Evolutionary conservation across 768 basidiomycete species (phyloP), one percentile per base, ranked within the genome.

Genomic region (Pulveroboletus sp.): DNA sequence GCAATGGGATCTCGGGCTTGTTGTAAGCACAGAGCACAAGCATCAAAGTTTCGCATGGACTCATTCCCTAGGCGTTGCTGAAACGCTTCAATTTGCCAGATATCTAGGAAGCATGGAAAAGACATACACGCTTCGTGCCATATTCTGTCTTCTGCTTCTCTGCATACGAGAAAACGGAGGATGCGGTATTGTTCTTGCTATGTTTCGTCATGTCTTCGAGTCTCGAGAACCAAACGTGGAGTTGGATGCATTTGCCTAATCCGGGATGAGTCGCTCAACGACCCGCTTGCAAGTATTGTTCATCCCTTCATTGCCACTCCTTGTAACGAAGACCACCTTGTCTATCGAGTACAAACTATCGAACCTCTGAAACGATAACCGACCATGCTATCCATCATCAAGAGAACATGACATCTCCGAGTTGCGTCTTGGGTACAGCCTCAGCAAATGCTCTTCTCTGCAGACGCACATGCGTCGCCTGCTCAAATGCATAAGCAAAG

Each of bases 11-110:
- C 86, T 42, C 89, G 73, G 6, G 90, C 93, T 37, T 79, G 77
- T 47, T 89, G 83, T 32, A 96, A 73, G 66, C 95, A 99, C 12
- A 96, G 78, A 6, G 87, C 78, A 64, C 96, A 98, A 1, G 91
- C 84, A 67, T 96, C 91, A 66, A 96, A 93, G 45, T 80, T 80
- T 35, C 92, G 83, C 87, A 94, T 91, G 10, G 88, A 93, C 67
- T 96, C 93, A 64, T 90, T 87, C 32, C 93, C 93, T 63, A 69
- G 35, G 40, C 64, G 66, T 69, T 68, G 68, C 66, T 68, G 52
- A 41, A 49, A 31, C 31, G 12, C 43, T 39, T 57, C 46, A 48
- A 48, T 50, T 17, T 28, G 39, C 39, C 9, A 9, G 41, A n/a
- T 5, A 8, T 18, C 27, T 9, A 14, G 2, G 5, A 27, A 32